Conservation (phyloP, 768 basidiomycete genomes). For the Psilocybe subaeruginosa region DNA sequence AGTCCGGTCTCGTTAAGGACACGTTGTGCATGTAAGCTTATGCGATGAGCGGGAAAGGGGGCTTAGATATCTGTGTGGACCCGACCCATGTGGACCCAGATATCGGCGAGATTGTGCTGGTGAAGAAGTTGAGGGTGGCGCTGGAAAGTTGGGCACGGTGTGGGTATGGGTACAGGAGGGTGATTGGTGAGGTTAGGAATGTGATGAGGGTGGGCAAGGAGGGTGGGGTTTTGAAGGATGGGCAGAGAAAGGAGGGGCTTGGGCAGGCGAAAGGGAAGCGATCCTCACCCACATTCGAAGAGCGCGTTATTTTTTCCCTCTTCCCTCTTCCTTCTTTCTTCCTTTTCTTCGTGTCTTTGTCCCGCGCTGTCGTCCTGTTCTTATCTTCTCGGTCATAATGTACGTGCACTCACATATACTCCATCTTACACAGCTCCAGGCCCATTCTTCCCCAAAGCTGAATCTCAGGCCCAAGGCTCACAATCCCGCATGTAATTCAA, state of each 20-base stretch:
- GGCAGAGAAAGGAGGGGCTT: not conserved
- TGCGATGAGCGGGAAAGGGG: slow-evolving; percentile 31
- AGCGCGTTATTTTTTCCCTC: too few species aligned
- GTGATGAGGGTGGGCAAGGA: slow-evolving; percentile 44
- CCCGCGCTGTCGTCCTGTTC: too few species aligned
- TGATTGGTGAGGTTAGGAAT: slow-evolving; percentile 48
- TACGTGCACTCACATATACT: not conserved
- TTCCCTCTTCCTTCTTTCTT: too few species aligned
- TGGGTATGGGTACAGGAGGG: too few species aligned
- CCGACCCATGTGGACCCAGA: slow-evolving; percentile 60
- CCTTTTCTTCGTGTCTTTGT: too few species aligned
- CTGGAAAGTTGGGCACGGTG: too few species aligned
- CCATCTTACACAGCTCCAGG: slow-evolving; percentile 43
- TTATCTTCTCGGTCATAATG: not conserved
- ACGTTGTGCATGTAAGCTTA: not conserved
- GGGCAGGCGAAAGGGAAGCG: slow-evolving; percentile 43
- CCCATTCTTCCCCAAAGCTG: slow-evolving; percentile 29
- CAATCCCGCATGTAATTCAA: slow-evolving; percentile 55
- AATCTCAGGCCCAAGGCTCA: slow-evolving; percentile 26
- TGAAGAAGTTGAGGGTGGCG: slow-evolving; percentile 70
- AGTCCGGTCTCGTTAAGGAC: not conserved
- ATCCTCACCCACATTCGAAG: too few species aligned
- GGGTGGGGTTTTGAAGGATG: not conserved
- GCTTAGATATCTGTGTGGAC: slow-evolving; percentile 76
- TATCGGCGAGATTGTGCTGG: slow-evolving; percentile 68